Evolutionary conservation across 176 grass and related monocot species (phyloP).

Genomic region (Rhynchospora pubera): DNA sequence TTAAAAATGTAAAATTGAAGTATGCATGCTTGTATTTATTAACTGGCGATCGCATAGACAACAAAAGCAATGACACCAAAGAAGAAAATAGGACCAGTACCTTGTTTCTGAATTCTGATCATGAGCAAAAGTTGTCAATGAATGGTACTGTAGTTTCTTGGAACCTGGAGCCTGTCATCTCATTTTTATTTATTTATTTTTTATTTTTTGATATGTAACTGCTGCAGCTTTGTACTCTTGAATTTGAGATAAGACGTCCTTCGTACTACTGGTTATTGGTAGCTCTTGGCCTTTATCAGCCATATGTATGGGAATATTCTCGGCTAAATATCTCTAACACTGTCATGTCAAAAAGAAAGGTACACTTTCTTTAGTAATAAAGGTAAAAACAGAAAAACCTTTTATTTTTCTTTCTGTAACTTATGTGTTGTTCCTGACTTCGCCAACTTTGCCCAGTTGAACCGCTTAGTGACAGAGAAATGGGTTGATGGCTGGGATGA

Average conservation of each 20-base stretch:
- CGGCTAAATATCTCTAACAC: slow-evolving; percentile 91
- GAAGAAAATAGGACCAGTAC: background rate
- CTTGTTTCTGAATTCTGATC: background rate
- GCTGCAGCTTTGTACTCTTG: slow-evolving; percentile 62
- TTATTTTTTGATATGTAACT: background rate
- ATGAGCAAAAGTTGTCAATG: background rate
- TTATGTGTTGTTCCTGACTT: slow-evolving; percentile 5
- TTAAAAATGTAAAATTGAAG: background rate
- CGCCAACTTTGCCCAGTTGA: slow-evolving; percentile 46
- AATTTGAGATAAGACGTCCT: slow-evolving; percentile 93
- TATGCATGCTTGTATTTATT: background rate
- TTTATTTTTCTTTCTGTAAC: background rate
- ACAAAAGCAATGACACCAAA: background rate
- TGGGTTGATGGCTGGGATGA: slow-evolving; percentile 99
- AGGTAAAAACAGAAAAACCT: background rate
- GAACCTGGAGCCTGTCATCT: slow-evolving; percentile 2
- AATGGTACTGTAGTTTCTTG: background rate
- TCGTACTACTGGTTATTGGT: slow-evolving; percentile 96
- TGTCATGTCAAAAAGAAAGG: slow-evolving; percentile 99
- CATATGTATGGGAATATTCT: slow-evolving; percentile 97
- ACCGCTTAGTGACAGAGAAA: slow-evolving; percentile 85
- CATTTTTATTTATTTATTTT: slow-evolving; percentile 12
- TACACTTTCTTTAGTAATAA: slow-evolving; percentile 3
- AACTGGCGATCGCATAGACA: background rate
- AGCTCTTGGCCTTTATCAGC: slow-evolving; percentile 81